Evolutionary conservation across 257 asterid genomes (phyloP), one percentile per base, ranked within the genome.

Genomic region (Osmanthus fragrans): DNA sequence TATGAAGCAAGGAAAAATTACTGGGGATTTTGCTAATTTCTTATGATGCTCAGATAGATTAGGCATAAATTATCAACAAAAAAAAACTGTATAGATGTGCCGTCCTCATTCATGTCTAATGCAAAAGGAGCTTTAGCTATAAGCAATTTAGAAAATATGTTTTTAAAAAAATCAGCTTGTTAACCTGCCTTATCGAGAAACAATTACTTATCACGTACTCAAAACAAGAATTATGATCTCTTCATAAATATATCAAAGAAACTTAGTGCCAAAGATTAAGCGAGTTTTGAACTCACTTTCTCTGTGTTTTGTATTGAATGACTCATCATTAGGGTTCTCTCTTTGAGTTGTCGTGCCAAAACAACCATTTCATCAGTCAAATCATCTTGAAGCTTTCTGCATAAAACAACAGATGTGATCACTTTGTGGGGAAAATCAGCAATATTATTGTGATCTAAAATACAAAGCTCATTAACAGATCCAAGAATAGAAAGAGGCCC

Each of bases 301-400:
- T 92, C 97, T 0, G 98, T 91, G 87, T 89, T 91, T 86, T 82
- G 75, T 74, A 93, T 77, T n/a, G 98, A 95, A 78, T 91, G 93
- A 78, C 66, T 93, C 97, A 89, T 93, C 89, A 87, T 66, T 74
- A 93, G 90, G 84, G 94, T 90, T 79, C 96, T 91, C 89, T 92
- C 96, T 81, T 94, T 94, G 70, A 94, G 94, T 81, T 94, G 93
- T 30, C 96, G 86, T 0, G 96, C 99, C 87, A 95, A 88, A 76
- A 74, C 87, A 78, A 90, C 98, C 98, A 95, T 91, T 85, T 93
- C 99, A 84, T 95, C 98, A 0, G 96, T 93, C 89, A 93, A 82
- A 77, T 90, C 91, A 70, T 95, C 99, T 87, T 95, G 97, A 75
- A 95, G 96, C 83, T 83, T 93, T 87, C 99, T 93, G 92, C 68